Evolutionary conservation across 306 rosid species (phyloP).

Genomic region (Delonix regia): DNA sequence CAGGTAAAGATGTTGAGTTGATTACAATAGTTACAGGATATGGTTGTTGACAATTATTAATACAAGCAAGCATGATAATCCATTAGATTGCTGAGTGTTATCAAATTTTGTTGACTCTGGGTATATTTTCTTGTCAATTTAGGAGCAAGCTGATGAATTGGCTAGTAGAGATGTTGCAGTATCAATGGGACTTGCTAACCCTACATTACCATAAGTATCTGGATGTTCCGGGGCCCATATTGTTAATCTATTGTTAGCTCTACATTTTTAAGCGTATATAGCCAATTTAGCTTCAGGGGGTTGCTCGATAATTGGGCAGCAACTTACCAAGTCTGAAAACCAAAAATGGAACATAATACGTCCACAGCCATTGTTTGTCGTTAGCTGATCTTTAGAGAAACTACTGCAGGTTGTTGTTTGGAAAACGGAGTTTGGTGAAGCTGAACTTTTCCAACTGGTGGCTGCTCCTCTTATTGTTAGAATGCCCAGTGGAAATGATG

Average conservation of each 20-base stretch:
- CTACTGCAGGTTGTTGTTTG: constrained; percentile 33
- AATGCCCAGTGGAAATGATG: background rate
- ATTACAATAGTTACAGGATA: background rate
- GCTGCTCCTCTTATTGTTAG: constrained; percentile 28
- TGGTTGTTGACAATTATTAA: constrained; percentile 2
- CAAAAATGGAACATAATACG: constrained; percentile 8
- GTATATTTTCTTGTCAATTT: constrained; percentile 27
- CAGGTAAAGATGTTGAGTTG: constrained; percentile 60
- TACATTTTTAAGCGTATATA: constrained; percentile 38
- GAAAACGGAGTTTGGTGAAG: constrained; percentile 15
- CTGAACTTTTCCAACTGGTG: constrained; percentile 28
- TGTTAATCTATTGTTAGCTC: constrained; percentile 29
- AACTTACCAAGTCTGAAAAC: constrained; percentile 29
- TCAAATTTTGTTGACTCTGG: constrained; percentile 16
- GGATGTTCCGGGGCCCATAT: constrained; percentile 29
- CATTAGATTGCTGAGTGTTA: background rate
- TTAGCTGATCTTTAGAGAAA: constrained; percentile 32
- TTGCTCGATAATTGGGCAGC: constrained; percentile 35
- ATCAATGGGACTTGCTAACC: constrained; percentile 86
- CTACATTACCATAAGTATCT: constrained; percentile 59
- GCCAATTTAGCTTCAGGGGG: constrained; percentile 29
- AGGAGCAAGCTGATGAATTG: constrained; percentile 85
- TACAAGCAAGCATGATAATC: constrained; percentile 23
- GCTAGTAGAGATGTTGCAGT: constrained; percentile 81
- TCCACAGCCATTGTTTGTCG: constrained; percentile 10